Base-by-base conservation (phyloP, 2,329 filamentous ascomycete genomes). In the Amylocarpus encephaloides region DNA sequence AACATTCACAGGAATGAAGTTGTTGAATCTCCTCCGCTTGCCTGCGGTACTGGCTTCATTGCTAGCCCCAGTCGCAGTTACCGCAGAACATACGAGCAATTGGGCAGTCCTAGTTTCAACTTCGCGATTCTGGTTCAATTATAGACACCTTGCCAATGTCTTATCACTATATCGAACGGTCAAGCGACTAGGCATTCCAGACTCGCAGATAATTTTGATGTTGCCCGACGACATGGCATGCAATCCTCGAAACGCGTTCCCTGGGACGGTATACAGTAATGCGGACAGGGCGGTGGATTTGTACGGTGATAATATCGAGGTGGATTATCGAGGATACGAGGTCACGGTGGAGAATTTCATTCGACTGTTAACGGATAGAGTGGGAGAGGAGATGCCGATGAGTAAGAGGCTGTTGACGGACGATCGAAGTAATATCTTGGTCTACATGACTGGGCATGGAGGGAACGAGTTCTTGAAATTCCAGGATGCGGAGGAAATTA, bases 81-180 rank as follows among this genome's bases (percentile, higher is more conserved):
- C 68, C 26, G 80, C 82, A 59, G 85, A 92, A 62, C 93, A 98
- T 72, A 98, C 93, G 13, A 96, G 89, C 67, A 98, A 98, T 72
- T 98, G 93, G 93, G 93, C 93, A 9, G 93, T 98, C 55, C 83
- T 98, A n/a, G 93, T 98, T 52, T 93, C 88, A 58, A 98, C 93
- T 5, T 98, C 93, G 47, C 87, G 93, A 48, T 98, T 98, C 77
- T 98, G 93, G 93, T 98, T 98, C 82, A 98, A 98, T 73, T 98
- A 98, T 71, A 87, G 93, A 51, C 93, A 98, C 70, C 85, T 98
- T 46, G 91, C 93, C 69, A 98, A 98, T 72, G 93, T 95, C 15
- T 82, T 98, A 54, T 96, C 92, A 52, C 83, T 98, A 57, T 98
- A 98, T 72, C 88, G 93, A 51, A 98, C 93, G 50, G 93, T 98